Evolutionary conservation across 2,329 filamentous ascomycete genomes (phyloP), one percentile per base, ranked within the genome.

Genomic region (Clarireedia sp.): DNA sequence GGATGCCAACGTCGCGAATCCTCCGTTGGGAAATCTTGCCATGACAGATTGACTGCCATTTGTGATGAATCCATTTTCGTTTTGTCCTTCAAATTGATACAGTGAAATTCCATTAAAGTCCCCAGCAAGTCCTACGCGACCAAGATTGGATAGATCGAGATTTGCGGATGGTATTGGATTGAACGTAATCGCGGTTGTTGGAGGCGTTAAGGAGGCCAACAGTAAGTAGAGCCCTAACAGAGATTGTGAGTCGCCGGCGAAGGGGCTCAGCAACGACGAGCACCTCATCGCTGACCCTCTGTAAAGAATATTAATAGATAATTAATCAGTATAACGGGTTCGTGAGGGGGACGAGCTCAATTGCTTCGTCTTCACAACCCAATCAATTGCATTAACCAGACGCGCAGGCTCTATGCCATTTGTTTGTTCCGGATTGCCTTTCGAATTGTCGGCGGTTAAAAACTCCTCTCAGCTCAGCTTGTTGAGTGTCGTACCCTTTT

Each of bases 31-130:
- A 62, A 95, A 82, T 51, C 85, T 83, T 19, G 86, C 82, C 54
- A 96, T 79, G 41, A 99, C 80, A 17, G 89, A 86, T 67, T 91
- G 83, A 65, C 85, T 89, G 68, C 88, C 89, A 75, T 95, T 90
- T 57, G 79, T 81, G 65, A 74, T 83, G 64, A 82, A 80, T 16
- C 79, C 73, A 58, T 78, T 75, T 70, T 92, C 82, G 57, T 77
- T 85, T 70, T 99, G 92, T 60, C 87, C 89, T 66, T 86, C 78
- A 66, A 85, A 97, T 68, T 91, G 77, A 74, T 94, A 97, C 40
- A 96, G 75, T 12, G 94, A 96, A 65, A 97, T 87, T 54, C 90
- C 89, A 66, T 89, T 83, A 69, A 96, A 99, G 72, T 96, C 86
- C 64, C 94, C 94, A 1, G 84, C 87, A 57, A 99, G 78, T 54